Conservation (phyloP, 2,329 filamentous ascomycete genomes). For the Biscogniauxia marginata region DNA sequence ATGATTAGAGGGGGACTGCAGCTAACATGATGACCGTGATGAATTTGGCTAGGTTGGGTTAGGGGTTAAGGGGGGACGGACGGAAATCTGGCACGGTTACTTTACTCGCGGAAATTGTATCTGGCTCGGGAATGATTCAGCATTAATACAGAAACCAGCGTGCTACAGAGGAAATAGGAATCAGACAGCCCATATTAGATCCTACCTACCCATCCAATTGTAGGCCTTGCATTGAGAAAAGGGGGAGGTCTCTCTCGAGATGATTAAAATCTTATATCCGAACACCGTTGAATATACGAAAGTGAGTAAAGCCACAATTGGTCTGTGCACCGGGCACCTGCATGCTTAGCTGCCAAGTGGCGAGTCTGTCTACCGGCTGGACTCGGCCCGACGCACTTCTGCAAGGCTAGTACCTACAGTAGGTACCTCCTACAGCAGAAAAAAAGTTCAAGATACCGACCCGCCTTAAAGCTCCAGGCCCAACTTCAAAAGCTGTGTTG, state of each 20-base stretch:
- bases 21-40: not conserved
- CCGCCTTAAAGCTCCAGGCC: slow-evolving; percentile 18
- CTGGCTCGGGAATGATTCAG: not conserved
- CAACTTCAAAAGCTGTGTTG: slow-evolving; percentile 6
- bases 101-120: not conserved
- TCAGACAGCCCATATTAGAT: too few relatives aligned
- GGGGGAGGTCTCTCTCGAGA: too few relatives aligned
- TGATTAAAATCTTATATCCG: too few relatives aligned
- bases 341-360: too few relatives aligned
- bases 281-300: too few relatives aligned
- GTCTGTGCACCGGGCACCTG: too few relatives aligned
- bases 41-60: not conserved
- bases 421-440: slow-evolving; percentile 8
- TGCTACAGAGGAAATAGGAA: not conserved
- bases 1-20: not conserved
- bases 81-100: not conserved
- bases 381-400: not conserved
- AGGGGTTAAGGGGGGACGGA: not conserved
- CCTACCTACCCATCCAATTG: too few relatives aligned
- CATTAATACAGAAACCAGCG: not conserved
- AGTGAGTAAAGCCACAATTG: not conserved
- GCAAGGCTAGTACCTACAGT: slow-evolving; percentile 7
- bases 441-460: slow-evolving; percentile 22
- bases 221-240: too few relatives aligned
- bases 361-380: not conserved